Evolutionary conservation across 2,329 filamentous ascomycete genomes (phyloP).

Genomic region (Aspergillus unguis): DNA sequence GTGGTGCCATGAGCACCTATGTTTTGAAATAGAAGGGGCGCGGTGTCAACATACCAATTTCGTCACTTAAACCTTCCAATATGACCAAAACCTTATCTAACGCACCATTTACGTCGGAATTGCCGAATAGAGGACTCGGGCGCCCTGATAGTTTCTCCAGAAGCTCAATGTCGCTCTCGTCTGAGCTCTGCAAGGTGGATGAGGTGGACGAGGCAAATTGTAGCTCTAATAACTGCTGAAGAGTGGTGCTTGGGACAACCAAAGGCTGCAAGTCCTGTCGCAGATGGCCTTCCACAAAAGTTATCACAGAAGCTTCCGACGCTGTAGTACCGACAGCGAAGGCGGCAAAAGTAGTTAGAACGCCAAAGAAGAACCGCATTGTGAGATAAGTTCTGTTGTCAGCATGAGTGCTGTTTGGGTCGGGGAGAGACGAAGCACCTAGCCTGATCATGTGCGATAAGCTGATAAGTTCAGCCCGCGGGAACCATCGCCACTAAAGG

Average conservation of each 20-base stretch:
- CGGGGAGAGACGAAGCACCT: too few relatives aligned
- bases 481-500: too few relatives aligned
- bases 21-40: not conserved
- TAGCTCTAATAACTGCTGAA: conserved; percentile 43
- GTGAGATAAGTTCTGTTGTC: conserved; percentile 1
- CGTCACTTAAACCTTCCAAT: conserved; percentile 57
- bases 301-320: conserved; percentile 34
- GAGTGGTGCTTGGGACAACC: conserved; percentile 29
- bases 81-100: conserved; percentile 34
- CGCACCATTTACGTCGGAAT: conserved; percentile 16
- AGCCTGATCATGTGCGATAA: too few relatives aligned
- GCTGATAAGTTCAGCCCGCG: too few relatives aligned
- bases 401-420: not conserved
- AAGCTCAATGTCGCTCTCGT: conserved; percentile 53
- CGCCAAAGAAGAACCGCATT: conserved; percentile 28
- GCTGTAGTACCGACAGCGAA: conserved; percentile 26
- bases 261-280: conserved; percentile 1
- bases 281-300: conserved; percentile 20
- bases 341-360: conserved; percentile 27
- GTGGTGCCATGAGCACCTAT: not conserved
- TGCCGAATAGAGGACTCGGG: conserved; percentile 51
- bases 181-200: conserved; percentile 38
- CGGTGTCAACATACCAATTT: conserved; percentile 52
- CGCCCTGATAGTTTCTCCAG: conserved; percentile 60
- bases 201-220: conserved; percentile 50